phyloP scores from a whole-genome alignment of 352 stramenopile genomes.

The Globisporangium echinulatum region DNA sequence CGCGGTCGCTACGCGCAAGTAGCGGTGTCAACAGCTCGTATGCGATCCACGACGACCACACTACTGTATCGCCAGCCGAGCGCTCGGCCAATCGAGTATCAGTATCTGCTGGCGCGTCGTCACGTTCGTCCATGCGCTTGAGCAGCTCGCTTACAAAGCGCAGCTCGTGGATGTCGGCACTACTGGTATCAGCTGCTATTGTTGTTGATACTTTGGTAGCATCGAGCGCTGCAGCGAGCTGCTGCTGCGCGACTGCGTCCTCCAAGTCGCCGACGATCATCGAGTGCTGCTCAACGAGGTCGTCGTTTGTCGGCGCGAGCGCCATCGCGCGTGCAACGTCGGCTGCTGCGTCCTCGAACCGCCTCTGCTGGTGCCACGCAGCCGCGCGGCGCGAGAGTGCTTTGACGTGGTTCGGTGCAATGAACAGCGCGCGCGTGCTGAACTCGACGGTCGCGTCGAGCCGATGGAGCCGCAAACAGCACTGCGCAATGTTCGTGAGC shows the following conservation, averaged over 20 bases:
- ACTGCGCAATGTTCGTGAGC: conserved; percentile 69
- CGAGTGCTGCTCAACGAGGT: conserved; percentile 66
- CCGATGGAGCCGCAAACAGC: conserved; percentile 37
- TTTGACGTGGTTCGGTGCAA: conserved; percentile 56
- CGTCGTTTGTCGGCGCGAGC: conserved; percentile 42
- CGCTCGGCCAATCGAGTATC: too few species aligned
- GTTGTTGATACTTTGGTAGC: neutral
- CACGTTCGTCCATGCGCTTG: conserved; percentile 31
- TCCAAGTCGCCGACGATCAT: conserved; percentile 71
- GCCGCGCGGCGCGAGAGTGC: conserved; percentile 57
- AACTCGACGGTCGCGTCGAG: conserved; percentile 68
- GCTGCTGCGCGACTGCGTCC: conserved; percentile 29
- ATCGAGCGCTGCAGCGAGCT: conserved; percentile 17
- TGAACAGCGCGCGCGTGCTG: conserved; percentile 51
- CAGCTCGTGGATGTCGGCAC: conserved; percentile 20
- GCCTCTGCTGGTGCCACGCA: conserved; percentile 42
- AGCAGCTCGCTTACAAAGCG: conserved; percentile 40
- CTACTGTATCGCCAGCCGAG: neutral
- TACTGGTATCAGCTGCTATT: conserved; percentile 4
- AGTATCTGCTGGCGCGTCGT: neutral
- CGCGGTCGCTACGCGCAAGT: conserved; percentile 38
- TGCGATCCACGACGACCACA: conserved; percentile 18
- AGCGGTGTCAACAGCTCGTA: conserved; percentile 52
- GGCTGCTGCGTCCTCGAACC: conserved; percentile 34
- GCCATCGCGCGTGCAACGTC: conserved; percentile 47